Evolutionary conservation across 208 protist species (phyloP), one percentile per base, ranked within the genome.

Genomic region (Leptomonas pyrrhocoris): DNA sequence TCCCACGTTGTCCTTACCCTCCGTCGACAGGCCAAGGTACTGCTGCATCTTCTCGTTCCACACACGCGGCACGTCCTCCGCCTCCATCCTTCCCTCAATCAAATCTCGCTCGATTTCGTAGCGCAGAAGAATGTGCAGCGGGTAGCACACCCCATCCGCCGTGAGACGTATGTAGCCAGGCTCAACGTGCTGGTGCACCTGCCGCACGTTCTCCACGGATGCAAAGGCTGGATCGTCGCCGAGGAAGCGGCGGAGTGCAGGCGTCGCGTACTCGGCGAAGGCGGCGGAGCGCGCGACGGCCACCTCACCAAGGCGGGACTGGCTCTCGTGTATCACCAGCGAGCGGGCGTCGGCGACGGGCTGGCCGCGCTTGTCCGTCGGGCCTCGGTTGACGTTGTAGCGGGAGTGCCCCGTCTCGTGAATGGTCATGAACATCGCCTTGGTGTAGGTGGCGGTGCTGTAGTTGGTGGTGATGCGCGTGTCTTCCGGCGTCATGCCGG

Each of bases 101-200:
- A 96, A 64, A 30, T 77, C 70, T 13, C 74, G 81, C 53, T 97
- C 90, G 45, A 97, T 89, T 61, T 94, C 89, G 73, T 84, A 95
- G 45, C 93, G 80, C 40, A 96, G 60, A 27, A 95, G 85, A 40
- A 96, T 82, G 73, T 97, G 89, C 30, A 96, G 71, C 13, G 89
- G 85, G 79, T 97, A 97, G 66, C 83, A 92, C 31, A 95, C 73
- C 80, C 96, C 93, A 64, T 96, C 90, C 7, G 90, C 80, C 23
- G 88, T 73, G 40, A 95, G 81, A 25, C 93, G 85, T 49, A 96
- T 96, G 48, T 77, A 79, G 48, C 80, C 79, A 2, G 85, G 85
- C 36, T 85, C 31, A 18, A 93, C 88, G 25, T 57, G 46, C 61
- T 86, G 85, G 58, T 68, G 50, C 28, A 85, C 19, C 36, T 67